Evolutionary conservation across 768 basidiomycete genomes (phyloP), one percentile per base, ranked within the genome.

Genomic region (Ephemerocybe angulata): DNA sequence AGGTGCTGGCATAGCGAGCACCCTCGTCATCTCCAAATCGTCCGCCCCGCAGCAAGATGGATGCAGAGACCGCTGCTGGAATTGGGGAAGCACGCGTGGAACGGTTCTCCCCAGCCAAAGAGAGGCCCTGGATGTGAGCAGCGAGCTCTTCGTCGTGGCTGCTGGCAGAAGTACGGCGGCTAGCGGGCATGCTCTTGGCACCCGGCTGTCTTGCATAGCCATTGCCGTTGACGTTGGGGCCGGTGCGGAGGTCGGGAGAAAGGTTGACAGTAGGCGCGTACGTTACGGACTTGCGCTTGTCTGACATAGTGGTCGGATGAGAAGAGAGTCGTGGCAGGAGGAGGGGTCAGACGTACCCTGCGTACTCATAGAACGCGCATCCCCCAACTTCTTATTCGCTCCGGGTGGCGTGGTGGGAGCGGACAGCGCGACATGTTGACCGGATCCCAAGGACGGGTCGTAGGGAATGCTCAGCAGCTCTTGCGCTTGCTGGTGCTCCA

Each of bases 121-220:
- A 84, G 57, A 93, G 73, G 25, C 83, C 85, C 61, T 91, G 85
- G 53, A 92, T 75, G 61, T 90, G 88, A 48, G 80, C 77, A 15
- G 86, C 86, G 60, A 93, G 72, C 55, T 93, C 89, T 56, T 91
- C 90, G 58, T 93, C 91, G 55, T 89, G 87, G 60, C 85, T 86
- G 64, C 91, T 93, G 17, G 91, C 88, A 3, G 92, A 94, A 11
- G 88, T 91, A 55, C 92, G 86, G 57, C 92, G 85, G 63, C 91
- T 93, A 13, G 91, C 90, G 35, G 92, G 92, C 91, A 94, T 93
- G 64, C 90, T 93, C 74, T 90, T 93, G 4, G 91, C 90, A 51
- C 89, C 90, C 28, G 80, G 84, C 29, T 82, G 70, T 56, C 90
- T 85, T 47, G 78, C 74, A 64, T 83, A 88, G 47, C 67, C 69